phyloP scores from a whole-genome alignment of 2,329 filamentous ascomycete genomes.

The Ophiostoma ulmi region DNA sequence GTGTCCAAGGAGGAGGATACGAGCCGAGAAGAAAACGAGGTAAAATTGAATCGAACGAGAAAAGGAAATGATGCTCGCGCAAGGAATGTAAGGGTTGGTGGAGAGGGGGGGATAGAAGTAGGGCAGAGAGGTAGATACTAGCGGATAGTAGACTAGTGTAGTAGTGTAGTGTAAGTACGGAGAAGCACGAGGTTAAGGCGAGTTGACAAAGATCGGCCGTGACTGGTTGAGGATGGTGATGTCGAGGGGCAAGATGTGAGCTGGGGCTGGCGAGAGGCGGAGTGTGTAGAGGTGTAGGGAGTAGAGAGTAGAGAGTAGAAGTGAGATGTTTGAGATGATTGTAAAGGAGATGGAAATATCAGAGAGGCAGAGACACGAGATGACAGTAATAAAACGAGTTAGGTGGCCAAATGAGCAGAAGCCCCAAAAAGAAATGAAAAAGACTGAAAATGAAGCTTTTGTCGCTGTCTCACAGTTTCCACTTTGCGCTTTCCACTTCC shows the following conservation, averaged over 20 bases:
- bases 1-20: not conserved
- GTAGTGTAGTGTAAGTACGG: not conserved
- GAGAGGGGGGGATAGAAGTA: not conserved
- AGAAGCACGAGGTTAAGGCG: not conserved
- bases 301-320: not conserved
- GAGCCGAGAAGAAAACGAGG: not conserved
- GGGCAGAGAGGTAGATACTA: not conserved
- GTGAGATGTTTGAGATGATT: not conserved
- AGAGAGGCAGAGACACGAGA: conserved; percentile 4
- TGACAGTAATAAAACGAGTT: not conserved
- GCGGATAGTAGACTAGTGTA: not conserved
- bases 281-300: not conserved
- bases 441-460: not conserved
- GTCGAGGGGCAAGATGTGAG: not conserved
- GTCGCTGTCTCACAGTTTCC: not conserved
- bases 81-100: conserved; percentile 7
- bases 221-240: not conserved
- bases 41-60: conserved; percentile 1
- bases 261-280: not conserved
- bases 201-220: conserved; percentile 1
- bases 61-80: not conserved
- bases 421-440: not conserved
- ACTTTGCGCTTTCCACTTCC: not conserved
- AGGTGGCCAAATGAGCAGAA: not conserved
- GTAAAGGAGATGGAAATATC: not conserved